Base-by-base conservation (phyloP, 257 asterid genomes). In the Capsicum pubescens region DNA sequence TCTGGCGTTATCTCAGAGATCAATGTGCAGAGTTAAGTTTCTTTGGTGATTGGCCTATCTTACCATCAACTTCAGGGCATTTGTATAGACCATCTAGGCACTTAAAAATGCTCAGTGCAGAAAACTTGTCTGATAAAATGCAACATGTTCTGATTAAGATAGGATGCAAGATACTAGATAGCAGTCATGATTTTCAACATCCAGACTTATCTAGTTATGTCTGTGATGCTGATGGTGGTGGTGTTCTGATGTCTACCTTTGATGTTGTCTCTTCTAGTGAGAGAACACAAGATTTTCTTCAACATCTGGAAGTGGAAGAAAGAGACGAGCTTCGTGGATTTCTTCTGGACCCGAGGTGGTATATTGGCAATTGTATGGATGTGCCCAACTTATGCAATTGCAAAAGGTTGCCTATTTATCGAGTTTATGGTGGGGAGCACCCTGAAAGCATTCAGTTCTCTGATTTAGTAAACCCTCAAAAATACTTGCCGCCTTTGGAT, bases 31-130 rank as follows among this genome's bases (percentile, higher is more conserved):
- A 89, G 63, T 89, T 95, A 85, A 91, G 95, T 85, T 84, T 86
- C 39, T 94, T 95, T 86, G 94, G 91, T 84, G 97, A 95, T 81
- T 95, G 99, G 99, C 99, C 99, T 80, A 94, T 95, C 86, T 87
- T 95, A 68, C 99, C 99, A 82, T 91, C 96, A 26, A 87, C 84
- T 72, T 88, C 92, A 56, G 97, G 98, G 80, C 94, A 94, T 87
- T 77, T 95, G 87, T 91, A 89, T 86, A 89, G 92, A 86, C 99
- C 93, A 58, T 90, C 92, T 13, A 88, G 87, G 90, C 90, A 91
- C 83, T 85, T 87, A 82, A 95, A 92, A 84, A 80, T 95, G 87
- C 89, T 95, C 89, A 91, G 89, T 83, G 81, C 82, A 35, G 92
- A 88, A 81, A 89, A 88, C n/a, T 87, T 94, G 88, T 90, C 97